Conservation (phyloP, 2,329 filamentous ascomycete species). For the Neophaeococcomyces aloes region DNA sequence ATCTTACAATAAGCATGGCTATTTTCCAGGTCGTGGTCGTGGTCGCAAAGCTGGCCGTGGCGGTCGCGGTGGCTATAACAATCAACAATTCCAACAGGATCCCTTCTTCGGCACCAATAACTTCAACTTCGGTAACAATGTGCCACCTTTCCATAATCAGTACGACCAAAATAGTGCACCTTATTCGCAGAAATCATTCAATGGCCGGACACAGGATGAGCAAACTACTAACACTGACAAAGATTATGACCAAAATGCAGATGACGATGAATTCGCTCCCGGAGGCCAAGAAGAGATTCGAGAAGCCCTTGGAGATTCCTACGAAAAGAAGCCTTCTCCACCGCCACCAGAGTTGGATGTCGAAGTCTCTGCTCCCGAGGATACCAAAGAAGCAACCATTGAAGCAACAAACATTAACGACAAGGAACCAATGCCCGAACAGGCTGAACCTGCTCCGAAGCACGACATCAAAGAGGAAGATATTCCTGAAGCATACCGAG, state of each 20-base stretch:
- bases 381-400: conserved; percentile 10
- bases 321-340: conserved; percentile 1
- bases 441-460: too few species aligned
- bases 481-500: conserved; percentile 20
- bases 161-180: conserved; percentile 11
- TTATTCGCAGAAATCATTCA: conserved; percentile 13
- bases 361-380: conserved; percentile 9
- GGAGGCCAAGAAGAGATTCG: conserved; percentile 27
- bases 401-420: conserved; percentile 6
- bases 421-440: conserved; percentile 1
- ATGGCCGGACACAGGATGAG: conserved; percentile 9
- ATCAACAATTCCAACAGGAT: conserved; percentile 26
- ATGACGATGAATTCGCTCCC: conserved; percentile 28
- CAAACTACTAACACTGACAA: conserved; percentile 15
- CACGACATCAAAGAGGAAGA: conserved; percentile 14
- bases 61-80: conserved; percentile 28
- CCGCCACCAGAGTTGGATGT: conserved; percentile 9
- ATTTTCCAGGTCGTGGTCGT: conserved; percentile 57
- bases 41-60: conserved; percentile 42
- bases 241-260: conserved; percentile 15
- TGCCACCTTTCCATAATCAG: conserved; percentile 9
- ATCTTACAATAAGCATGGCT: conserved; percentile 55
- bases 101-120: conserved; percentile 25
- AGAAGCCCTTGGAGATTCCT: conserved; percentile 21
- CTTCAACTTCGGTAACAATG: conserved; percentile 19